Evolutionary conservation across 257 asterid species (phyloP), one percentile per base, ranked within the genome.

Genomic region (Nemophila menziesii): DNA sequence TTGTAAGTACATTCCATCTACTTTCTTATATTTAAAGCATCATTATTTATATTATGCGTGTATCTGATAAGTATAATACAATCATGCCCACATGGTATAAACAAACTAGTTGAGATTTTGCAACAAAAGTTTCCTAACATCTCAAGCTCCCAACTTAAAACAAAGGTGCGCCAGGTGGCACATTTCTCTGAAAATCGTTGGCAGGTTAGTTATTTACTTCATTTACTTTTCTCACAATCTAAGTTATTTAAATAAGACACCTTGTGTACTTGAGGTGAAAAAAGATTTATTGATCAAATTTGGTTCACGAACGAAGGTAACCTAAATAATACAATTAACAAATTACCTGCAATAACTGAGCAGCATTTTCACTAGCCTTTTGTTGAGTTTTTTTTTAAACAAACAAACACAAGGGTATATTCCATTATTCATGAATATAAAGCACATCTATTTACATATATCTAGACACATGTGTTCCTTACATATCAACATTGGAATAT

Each of bases 131-230:
- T 85, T 58, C 94, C 94, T 3, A 52, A 67, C 39, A 41, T 70
- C 16, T 48, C 80, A 13, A 85, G 77, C 67, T 51, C 87, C 52
- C 89, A 74, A 44, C 46, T 90, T 44, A 67, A 78, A 60, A 78
- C 58, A 34, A 81, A 85, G 74, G 94, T 90, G 70, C 82, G 81
- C 29, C 94, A 81, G 68, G 64, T 85, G 48, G 62, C 96, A 3
- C 83, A 76, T 20, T 85, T 74, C 61, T 52, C 64, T 33, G 78
- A 81, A 18, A 79, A 82, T 46, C 75, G 78, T 15, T 85, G 96
- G 94, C 92, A 85, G 96, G 98, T 89, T 36, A 69, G 43, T 65
- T 22, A n/a, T n/a, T n/a, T n/a, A n/a, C n/a, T n/a, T 34, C 3
- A 22, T 40, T 52, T 27, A 10, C 34, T 21, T 55, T 22, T 29